A percentile compares a stretch with the other conserved stretches of the same genome.
phyloP scores from a whole-genome alignment of 257 asterid species.

The Rehmannia glutinosa region DNA sequence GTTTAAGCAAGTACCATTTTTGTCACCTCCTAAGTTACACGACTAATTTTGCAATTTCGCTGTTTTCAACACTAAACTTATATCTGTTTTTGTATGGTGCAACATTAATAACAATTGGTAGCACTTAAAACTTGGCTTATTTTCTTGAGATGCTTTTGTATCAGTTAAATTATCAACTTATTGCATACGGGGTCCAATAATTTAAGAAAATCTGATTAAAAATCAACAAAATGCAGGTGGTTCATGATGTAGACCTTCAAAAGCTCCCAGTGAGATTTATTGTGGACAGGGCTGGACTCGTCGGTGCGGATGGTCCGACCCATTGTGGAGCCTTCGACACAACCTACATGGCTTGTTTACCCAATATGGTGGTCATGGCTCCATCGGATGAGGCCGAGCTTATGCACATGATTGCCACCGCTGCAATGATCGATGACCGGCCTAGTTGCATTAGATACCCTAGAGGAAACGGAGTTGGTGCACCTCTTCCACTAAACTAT shows the following conservation, averaged over 20 bases:
- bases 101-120: too few relatives aligned
- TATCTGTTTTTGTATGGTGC: too few relatives aligned
- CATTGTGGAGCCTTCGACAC: constrained; percentile 75
- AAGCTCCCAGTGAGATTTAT: constrained; percentile 62
- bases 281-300: constrained; percentile 72
- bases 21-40: too few relatives aligned
- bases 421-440: constrained; percentile 51
- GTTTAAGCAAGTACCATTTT: too few relatives aligned
- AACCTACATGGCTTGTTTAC: too few relatives aligned
- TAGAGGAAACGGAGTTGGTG: constrained; percentile 71
- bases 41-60: too few relatives aligned
- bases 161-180: background rate
- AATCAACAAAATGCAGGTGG: constrained; percentile 32
- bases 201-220: background rate
- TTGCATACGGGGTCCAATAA: background rate
- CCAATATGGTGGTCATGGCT: constrained; percentile 76
- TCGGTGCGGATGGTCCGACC: constrained; percentile 78
- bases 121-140: too few relatives aligned
- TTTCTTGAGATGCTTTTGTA: background rate
- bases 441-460: constrained; percentile 72
- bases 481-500: constrained; percentile 37
- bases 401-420: constrained; percentile 73
- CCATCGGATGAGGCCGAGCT: constrained; percentile 73
- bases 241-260: constrained; percentile 74
- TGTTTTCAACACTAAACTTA: too few relatives aligned